phyloP scores from a whole-genome alignment of 139 green algal species.

The Coelastrella sp. region DNA sequence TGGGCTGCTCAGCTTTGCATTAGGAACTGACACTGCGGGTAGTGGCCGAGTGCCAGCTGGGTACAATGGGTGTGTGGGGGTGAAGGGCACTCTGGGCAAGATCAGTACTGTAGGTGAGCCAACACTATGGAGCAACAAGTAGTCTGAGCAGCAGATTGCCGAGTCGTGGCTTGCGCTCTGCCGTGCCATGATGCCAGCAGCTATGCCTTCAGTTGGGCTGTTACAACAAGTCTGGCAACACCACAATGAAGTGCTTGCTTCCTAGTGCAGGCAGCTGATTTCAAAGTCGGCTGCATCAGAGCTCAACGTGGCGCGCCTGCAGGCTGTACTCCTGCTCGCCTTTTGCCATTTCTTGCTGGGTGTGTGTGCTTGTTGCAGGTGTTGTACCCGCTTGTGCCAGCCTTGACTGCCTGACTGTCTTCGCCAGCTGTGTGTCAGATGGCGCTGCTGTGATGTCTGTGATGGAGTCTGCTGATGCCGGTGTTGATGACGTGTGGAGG shows the following conservation, averaged over 20 bases:
- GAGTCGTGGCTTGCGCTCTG: no score
- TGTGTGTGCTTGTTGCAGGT: constrained; percentile 49
- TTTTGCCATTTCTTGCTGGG: neutral
- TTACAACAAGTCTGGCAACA: no score
- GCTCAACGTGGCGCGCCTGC: neutral
- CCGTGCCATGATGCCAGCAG: no score
- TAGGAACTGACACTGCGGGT: constrained; percentile 89
- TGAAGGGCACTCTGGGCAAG: constrained; percentile 81
- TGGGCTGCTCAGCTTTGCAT: constrained; percentile 77
- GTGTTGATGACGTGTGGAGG: constrained; percentile 52
- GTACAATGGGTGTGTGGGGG: constrained; percentile 78
- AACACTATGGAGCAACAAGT: no score
- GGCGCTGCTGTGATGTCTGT: constrained; percentile 58
- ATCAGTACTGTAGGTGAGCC: constrained; percentile 67
- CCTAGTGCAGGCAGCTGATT: no score
- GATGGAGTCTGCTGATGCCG: constrained; percentile 46
- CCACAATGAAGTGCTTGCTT: no score
- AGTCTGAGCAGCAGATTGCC: no score
- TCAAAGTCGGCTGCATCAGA: no score
- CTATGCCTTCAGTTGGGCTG: no score
- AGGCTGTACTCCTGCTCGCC: neutral
- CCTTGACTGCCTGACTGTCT: constrained; percentile 85
- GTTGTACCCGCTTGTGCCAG: constrained; percentile 81
- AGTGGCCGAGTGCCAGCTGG: constrained; percentile 76
- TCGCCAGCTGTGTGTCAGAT: constrained; percentile 71